Evolutionary conservation across 2,329 filamentous ascomycete species (phyloP).

Genomic region (Fusarium ambrosium): DNA sequence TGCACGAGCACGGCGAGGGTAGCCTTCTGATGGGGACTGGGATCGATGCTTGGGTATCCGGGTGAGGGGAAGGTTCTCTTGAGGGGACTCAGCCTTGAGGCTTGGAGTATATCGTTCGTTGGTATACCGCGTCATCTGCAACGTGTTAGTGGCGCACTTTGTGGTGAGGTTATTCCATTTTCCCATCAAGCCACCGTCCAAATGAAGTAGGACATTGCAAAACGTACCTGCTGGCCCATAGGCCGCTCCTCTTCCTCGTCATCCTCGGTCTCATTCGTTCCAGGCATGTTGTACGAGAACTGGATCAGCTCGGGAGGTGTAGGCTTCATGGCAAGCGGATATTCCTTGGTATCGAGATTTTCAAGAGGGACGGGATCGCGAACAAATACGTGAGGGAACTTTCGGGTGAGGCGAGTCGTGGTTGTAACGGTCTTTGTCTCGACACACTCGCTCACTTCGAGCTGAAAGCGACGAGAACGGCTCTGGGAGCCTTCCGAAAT

Average conservation of each 20-base stretch:
- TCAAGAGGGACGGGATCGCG: conserved; percentile 78
- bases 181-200: not conserved
- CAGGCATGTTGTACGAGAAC: conserved; percentile 78
- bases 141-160: conserved; percentile 16
- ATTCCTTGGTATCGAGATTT: conserved; percentile 87
- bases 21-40: conserved; percentile 52
- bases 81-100: conserved; percentile 46
- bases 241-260: conserved; percentile 40
- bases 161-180: not conserved
- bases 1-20: conserved; percentile 49
- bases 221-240: conserved; percentile 41
- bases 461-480: conserved; percentile 60
- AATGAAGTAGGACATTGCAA: not conserved
- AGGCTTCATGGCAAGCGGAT: conserved; percentile 85
- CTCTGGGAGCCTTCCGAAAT: conserved; percentile 58
- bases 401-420: conserved; percentile 88
- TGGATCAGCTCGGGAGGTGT: conserved; percentile 84
- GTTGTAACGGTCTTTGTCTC: conserved; percentile 85
- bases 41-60: conserved; percentile 50
- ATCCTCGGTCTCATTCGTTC: conserved; percentile 46
- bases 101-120: conserved; percentile 45
- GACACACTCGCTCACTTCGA: conserved; percentile 74
- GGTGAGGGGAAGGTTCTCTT: conserved; percentile 44
- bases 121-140: conserved; percentile 38
- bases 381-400: conserved; percentile 86